phyloP scores from a whole-genome alignment of 2,329 filamentous ascomycete genomes.

The Colletotrichum viniferum region DNA sequence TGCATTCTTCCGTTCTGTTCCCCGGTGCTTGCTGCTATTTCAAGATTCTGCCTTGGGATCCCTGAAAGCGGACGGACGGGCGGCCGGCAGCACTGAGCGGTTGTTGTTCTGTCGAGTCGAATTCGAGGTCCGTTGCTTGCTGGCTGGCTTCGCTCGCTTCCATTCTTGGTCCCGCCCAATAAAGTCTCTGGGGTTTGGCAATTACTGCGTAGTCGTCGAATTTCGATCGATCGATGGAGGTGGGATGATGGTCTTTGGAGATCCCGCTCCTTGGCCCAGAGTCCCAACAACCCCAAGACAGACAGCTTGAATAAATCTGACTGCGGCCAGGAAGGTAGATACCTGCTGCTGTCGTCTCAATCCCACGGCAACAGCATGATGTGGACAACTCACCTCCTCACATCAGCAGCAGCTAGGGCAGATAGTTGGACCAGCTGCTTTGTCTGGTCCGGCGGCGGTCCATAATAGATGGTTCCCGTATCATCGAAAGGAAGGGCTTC shows the following conservation, averaged over 20 bases:
- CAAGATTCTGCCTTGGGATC: neutral
- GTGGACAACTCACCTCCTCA: conserved; percentile 1
- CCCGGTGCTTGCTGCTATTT: conserved; percentile 18
- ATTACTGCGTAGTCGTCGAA: neutral
- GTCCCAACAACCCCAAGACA: neutral
- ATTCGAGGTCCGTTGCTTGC: neutral
- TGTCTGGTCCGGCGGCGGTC: neutral
- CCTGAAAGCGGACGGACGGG: conserved; percentile 3
- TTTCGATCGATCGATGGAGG: conserved; percentile 16
- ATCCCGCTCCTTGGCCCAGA: neutral
- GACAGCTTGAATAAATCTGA: neutral
- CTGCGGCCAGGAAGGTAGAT: neutral
- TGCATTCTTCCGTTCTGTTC: neutral
- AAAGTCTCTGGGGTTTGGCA: neutral
- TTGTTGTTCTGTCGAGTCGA: neutral
- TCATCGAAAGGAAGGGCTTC: conserved; percentile 6
- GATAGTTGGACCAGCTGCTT: neutral
- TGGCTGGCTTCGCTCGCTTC: neutral
- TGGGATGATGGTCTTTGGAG: neutral
- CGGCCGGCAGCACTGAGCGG: neutral
- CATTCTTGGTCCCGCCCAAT: neutral
- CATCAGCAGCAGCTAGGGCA: neutral
- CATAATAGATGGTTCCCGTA: neutral
- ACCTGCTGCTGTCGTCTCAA: neutral
- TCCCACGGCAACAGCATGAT: neutral